Conservation (phyloP, 208 protist species). For the Leishmania major region DNA sequence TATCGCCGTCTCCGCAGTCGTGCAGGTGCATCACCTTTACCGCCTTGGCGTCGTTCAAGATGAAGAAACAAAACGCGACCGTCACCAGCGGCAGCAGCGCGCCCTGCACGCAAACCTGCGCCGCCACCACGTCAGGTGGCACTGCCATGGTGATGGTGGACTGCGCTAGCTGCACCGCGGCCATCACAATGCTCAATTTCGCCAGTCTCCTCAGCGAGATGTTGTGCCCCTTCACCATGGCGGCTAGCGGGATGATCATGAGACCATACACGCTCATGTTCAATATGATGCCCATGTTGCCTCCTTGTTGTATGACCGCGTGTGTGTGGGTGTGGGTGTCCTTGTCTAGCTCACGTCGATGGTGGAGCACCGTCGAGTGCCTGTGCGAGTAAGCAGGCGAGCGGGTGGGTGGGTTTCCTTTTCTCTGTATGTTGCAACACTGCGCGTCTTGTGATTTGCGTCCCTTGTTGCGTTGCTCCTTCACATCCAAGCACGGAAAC, state of each 20-base stretch:
- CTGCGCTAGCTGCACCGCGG: slow-evolving; percentile 55
- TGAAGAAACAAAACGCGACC: slow-evolving; percentile 51
- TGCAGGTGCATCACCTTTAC: slow-evolving; percentile 47
- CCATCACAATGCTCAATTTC: slow-evolving; percentile 43
- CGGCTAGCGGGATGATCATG: slow-evolving; percentile 72
- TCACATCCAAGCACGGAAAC: not conserved
- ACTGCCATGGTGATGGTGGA: slow-evolving; percentile 47
- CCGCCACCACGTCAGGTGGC: slow-evolving; percentile 20
- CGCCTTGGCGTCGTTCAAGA: slow-evolving; percentile 59
- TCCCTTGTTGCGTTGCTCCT: not conserved
- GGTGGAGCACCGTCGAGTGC: not conserved
- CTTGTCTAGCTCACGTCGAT: slow-evolving; percentile 3
- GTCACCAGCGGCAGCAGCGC: slow-evolving; percentile 53
- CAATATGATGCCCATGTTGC: slow-evolving; percentile 61
- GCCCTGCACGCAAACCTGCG: slow-evolving; percentile 31
- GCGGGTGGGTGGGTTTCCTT: not conserved
- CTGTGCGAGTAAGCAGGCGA: not conserved
- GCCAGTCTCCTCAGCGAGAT: slow-evolving; percentile 45
- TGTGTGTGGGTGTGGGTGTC: not conserved
- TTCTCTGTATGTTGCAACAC: not conserved
- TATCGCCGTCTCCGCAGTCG: slow-evolving; percentile 35
- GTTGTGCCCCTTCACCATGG: slow-evolving; percentile 65
- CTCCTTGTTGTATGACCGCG: slow-evolving; percentile 8
- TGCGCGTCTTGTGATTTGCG: not conserved
- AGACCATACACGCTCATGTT: slow-evolving; percentile 75